A percentile compares a stretch with the other conserved stretches of the same genome.
These are phyloP conservation scores for Diaporthe citrichinensis DNA, from an alignment of 2,329 filamentous ascomycete genomes.

Conservation along the genomic window DNA sequence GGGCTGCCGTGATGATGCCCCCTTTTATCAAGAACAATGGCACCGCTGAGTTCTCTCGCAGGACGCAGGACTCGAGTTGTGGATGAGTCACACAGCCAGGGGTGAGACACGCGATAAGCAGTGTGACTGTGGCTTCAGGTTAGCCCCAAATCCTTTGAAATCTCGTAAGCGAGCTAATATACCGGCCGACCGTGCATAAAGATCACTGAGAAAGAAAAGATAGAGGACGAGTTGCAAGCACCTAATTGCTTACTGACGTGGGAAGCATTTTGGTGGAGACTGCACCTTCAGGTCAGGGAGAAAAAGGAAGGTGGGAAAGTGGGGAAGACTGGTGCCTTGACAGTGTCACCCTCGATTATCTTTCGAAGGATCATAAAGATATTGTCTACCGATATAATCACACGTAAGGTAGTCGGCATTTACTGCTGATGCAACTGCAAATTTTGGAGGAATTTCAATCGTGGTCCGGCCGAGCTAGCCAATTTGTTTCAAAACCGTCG, in stretches of 20 bases:
- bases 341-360: background rate
- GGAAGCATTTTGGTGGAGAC: too few relatives aligned
- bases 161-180: background rate
- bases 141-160: background rate
- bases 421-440: too few relatives aligned
- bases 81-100: slow-evolving; percentile 8
- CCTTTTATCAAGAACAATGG: background rate
- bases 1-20: background rate
- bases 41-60: too few relatives aligned
- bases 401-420: too few relatives aligned
- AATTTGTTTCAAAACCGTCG: too few relatives aligned
- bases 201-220: background rate
- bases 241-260: background rate
- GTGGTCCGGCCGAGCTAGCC: too few relatives aligned
- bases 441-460: too few relatives aligned
- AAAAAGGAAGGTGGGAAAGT: background rate
- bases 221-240: fast-evolving
- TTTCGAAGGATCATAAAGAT: background rate
- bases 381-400: too few relatives aligned
- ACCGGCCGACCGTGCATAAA: background rate
- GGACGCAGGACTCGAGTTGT: too few relatives aligned
- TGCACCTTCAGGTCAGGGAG: background rate
- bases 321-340: background rate
- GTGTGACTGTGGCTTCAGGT: background rate
- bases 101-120: background rate